Percentiles rank a stretch among this genome's conserved stretches.
Conservation (phyloP, 225 moss, liverwort and hornwort genomes). For the Marchantia polymorpha region DNA sequence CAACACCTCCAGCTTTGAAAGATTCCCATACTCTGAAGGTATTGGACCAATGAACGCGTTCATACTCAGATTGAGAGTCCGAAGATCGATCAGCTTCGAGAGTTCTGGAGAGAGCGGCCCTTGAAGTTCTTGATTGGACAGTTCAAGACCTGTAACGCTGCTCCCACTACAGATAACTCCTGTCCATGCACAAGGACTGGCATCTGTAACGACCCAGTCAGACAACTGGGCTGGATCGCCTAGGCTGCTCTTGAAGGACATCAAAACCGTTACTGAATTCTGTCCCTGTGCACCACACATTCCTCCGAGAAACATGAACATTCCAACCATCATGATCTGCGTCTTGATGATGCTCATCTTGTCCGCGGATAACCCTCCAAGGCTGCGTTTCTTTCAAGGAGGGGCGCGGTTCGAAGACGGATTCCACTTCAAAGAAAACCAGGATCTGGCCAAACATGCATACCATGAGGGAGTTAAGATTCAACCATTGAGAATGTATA, state of each 20-base stretch:
- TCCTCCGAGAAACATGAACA: slow-evolving; percentile 16
- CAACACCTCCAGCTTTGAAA: slow-evolving; percentile 51
- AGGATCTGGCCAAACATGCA: neutral
- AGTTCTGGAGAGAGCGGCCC: slow-evolving; percentile 29
- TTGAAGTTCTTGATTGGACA: slow-evolving; percentile 27
- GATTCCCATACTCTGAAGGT: slow-evolving; percentile 41
- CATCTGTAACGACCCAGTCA: slow-evolving; percentile 52
- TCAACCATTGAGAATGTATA: neutral
- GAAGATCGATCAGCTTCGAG: slow-evolving; percentile 28
- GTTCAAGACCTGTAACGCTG: slow-evolving; percentile 40
- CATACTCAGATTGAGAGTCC: slow-evolving; percentile 27
- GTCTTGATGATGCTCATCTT: slow-evolving; percentile 17
- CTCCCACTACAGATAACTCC: slow-evolving; percentile 54
- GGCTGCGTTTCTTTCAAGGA: neutral
- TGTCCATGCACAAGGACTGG: slow-evolving; percentile 60
- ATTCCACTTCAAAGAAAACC: neutral
- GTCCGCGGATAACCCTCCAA: neutral
- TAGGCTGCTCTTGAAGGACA: slow-evolving; percentile 55
- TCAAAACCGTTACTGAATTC: slow-evolving; percentile 29
- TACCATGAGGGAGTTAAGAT: neutral
- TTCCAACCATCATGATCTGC: slow-evolving; percentile 7
- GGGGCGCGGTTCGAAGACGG: neutral
- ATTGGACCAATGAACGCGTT: slow-evolving; percentile 46
- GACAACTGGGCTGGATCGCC: slow-evolving; percentile 43
- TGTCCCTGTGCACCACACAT: slow-evolving; percentile 13